phyloP scores from a whole-genome alignment of 2,329 filamentous ascomycete genomes.

The Microdochium paspali region DNA sequence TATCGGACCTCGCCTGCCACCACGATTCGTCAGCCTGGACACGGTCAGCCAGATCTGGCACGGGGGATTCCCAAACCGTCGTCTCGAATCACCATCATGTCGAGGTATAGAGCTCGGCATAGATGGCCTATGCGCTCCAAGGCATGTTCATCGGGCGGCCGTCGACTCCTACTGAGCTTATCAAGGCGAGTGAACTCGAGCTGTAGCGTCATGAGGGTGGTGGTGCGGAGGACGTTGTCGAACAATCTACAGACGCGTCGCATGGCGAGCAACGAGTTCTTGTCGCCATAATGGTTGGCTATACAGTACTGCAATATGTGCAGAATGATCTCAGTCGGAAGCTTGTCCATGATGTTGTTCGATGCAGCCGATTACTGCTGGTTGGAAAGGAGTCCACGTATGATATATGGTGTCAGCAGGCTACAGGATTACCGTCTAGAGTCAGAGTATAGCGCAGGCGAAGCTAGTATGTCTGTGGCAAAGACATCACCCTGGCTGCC shows the following conservation, averaged over 20 bases:
- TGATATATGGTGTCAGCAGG: no score
- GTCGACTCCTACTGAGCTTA: conserved; percentile 17
- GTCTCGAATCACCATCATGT: conserved; percentile 43
- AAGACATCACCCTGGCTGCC: no score
- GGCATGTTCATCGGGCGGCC: conserved; percentile 25
- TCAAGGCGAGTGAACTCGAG: conserved; percentile 40
- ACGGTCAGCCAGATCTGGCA: conserved; percentile 4
- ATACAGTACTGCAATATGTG: conserved; percentile 34
- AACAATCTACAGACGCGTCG: conserved; percentile 41
- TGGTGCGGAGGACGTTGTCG: conserved; percentile 34
- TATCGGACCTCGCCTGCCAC: conserved; percentile 36
- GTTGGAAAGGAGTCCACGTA: no score
- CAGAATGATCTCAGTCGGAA: conserved; percentile 38
- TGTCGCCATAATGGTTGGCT: conserved; percentile 24
- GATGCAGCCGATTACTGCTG: no score
- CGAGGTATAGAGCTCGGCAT: conserved; percentile 40
- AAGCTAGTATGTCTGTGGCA: no score
- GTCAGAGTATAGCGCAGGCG: no score
- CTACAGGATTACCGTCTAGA: no score
- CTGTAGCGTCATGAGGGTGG: conserved; percentile 34
- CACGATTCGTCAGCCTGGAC: conserved; percentile 1
- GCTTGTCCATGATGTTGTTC: conserved; percentile 28
- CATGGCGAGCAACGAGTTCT: conserved; percentile 33
- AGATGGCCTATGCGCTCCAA: conserved; percentile 35
- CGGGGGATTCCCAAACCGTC: conserved; percentile 26